These are phyloP conservation scores for Globisporangium sylvaticum DNA, from an alignment of 352 stramenopile species.

Conservation along the genomic window DNA sequence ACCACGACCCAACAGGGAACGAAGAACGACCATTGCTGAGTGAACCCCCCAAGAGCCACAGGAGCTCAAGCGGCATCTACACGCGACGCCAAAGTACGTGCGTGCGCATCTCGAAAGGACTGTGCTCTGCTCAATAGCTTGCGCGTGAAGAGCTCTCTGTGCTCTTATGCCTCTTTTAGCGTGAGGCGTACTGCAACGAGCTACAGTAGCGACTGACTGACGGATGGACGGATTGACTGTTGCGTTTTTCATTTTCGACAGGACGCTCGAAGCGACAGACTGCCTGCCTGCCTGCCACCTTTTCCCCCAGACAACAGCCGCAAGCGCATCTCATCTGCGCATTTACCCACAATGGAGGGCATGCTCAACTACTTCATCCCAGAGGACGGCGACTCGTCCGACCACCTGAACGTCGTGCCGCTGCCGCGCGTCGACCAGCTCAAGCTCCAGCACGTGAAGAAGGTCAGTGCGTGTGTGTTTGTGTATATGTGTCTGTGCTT, in stretches of 20 bases:
- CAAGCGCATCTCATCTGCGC: too few relatives aligned
- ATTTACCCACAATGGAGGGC: slow-evolving; percentile 54
- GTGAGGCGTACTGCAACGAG: background rate
- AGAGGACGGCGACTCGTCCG: slow-evolving; percentile 80
- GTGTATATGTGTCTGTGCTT: background rate
- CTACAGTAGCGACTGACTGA: background rate
- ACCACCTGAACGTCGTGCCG: slow-evolving; percentile 82
- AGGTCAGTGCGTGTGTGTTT: slow-evolving; percentile 15
- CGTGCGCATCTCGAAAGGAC: background rate
- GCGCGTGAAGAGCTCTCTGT: background rate
- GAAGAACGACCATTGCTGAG: background rate
- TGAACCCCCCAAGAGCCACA: slow-evolving; percentile 2
- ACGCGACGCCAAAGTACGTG: background rate
- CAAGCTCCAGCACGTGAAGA: slow-evolving; percentile 75
- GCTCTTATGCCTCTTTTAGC: background rate
- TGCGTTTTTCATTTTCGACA: background rate
- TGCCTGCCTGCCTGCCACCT: too few relatives aligned
- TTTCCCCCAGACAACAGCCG: background rate
- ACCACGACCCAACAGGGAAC: background rate
- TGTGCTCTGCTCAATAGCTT: background rate
- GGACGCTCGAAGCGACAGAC: slow-evolving; percentile 6
- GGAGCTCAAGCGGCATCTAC: background rate
- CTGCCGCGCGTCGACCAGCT: slow-evolving; percentile 75
- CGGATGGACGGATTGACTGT: background rate
- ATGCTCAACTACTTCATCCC: slow-evolving; percentile 89